These are phyloP conservation scores for Cochlearia excelsa DNA, from an alignment of 345 rosid genomes.

Conservation along the genomic window DNA sequence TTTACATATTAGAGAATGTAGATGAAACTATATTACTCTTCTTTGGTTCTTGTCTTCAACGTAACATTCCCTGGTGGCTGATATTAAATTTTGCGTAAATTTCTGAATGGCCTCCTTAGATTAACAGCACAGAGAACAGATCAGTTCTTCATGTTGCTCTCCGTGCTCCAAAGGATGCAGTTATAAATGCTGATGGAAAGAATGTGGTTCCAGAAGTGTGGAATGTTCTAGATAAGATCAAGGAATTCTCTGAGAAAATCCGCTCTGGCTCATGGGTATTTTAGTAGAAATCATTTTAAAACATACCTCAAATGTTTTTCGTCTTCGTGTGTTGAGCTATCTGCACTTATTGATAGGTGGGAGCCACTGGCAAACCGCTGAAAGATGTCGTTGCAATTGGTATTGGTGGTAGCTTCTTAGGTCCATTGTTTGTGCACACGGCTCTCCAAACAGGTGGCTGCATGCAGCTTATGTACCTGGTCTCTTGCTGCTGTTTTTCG, in stretches of 20 bases:
- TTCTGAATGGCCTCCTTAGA: conserved; percentile 44
- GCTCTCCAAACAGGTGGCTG: conserved; percentile 86
- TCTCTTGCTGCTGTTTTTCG: conserved; percentile 12
- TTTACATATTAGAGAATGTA: neutral
- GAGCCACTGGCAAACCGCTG: conserved; percentile 86
- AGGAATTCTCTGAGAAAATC: conserved; percentile 76
- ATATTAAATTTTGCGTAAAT: conserved; percentile 6
- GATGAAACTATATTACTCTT: neutral
- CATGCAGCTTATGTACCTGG: conserved; percentile 12
- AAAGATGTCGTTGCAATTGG: conserved; percentile 86
- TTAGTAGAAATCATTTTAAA: conserved; percentile 2
- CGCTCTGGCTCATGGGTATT: conserved; percentile 95
- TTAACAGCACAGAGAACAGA: conserved; percentile 89
- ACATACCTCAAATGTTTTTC: conserved; percentile 10
- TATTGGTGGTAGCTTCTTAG: conserved; percentile 97
- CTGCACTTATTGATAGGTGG: conserved; percentile 54
- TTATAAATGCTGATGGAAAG: conserved; percentile 72
- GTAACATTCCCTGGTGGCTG: conserved; percentile 6
- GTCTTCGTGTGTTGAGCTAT: conserved; percentile 26
- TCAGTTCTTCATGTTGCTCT: conserved; percentile 95
- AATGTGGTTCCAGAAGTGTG: conserved; percentile 90
- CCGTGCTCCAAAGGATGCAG: conserved; percentile 80
- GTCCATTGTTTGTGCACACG: conserved; percentile 92
- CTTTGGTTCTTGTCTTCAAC: neutral
- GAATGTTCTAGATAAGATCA: conserved; percentile 86